Conservation (phyloP, 2,329 filamentous ascomycete species). For the Aspergillus tamarii region DNA sequence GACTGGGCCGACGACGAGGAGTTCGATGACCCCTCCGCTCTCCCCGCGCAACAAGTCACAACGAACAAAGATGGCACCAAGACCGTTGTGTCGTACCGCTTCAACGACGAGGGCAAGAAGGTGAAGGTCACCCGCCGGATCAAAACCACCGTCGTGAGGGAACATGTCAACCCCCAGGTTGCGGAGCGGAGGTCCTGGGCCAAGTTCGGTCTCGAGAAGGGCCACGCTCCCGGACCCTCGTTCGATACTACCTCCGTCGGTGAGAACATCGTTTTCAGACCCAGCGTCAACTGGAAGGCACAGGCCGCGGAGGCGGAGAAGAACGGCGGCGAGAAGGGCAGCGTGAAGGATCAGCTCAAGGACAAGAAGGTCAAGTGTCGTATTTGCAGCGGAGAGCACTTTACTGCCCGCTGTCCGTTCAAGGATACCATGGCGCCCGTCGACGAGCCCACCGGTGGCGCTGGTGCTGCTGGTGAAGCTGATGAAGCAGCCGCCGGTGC, state of each 20-base stretch:
- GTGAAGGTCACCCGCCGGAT: slow-evolving; percentile 97
- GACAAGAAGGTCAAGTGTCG: slow-evolving; percentile 99
- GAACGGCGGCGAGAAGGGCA: slow-evolving; percentile 59
- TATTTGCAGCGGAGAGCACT: slow-evolving; percentile 98
- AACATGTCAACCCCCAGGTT: slow-evolving; percentile 93
- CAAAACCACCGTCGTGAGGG: slow-evolving; percentile 86
- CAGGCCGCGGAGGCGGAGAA: slow-evolving; percentile 73
- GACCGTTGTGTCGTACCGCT: slow-evolving; percentile 85
- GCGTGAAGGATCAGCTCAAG: slow-evolving; percentile 73
- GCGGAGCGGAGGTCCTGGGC: slow-evolving; percentile 90
- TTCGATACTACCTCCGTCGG: slow-evolving; percentile 89
- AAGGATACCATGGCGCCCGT: slow-evolving; percentile 95
- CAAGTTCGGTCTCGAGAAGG: slow-evolving; percentile 91
- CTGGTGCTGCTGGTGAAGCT: slow-evolving; percentile 47
- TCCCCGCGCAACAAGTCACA: slow-evolving; percentile 85
- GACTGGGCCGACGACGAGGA: slow-evolving; percentile 95
- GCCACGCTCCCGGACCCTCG: slow-evolving; percentile 79
- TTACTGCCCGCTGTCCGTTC: slow-evolving; percentile 98
- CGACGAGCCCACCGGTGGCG: slow-evolving; percentile 45
- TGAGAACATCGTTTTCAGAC: slow-evolving; percentile 98
- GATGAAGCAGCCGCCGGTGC: slow-evolving; percentile 55
- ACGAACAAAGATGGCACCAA: slow-evolving; percentile 98
- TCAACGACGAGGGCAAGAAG: slow-evolving; percentile 92
- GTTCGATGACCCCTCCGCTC: slow-evolving; percentile 81
- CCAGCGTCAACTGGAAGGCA: slow-evolving; percentile 91